phyloP scores from a whole-genome alignment of 805 yeast genomes.

The Candida arabinofermentans region DNA sequence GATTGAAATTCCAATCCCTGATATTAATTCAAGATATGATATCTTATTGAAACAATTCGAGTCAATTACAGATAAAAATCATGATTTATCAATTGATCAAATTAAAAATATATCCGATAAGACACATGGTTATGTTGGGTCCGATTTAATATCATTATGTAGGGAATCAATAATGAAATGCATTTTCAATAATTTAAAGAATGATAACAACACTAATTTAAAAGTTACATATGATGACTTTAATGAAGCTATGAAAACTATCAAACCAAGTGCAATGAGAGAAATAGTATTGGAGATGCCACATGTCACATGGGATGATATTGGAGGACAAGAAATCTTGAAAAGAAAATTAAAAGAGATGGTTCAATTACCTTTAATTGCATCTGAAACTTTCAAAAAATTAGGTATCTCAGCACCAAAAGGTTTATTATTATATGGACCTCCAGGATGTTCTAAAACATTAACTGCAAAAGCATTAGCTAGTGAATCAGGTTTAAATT shows the following conservation, averaged over 20 bases:
- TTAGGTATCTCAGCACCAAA: slow-evolving; percentile 89
- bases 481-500: slow-evolving; percentile 90
- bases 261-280: slow-evolving; percentile 95
- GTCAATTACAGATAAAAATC: slow-evolving; percentile 46
- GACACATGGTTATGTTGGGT: slow-evolving; percentile 98
- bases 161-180: slow-evolving; percentile 87
- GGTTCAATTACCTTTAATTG: slow-evolving; percentile 86
- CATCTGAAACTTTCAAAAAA: slow-evolving; percentile 67
- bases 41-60: slow-evolving; percentile 62
- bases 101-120: slow-evolving; percentile 62
- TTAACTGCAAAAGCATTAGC: slow-evolving; percentile 93
- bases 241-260: slow-evolving; percentile 68
- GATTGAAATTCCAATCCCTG: slow-evolving; percentile 92
- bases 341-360: slow-evolving; percentile 83
- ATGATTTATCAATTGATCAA: slow-evolving; percentile 48
- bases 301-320: slow-evolving; percentile 87
- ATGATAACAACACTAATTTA: slow-evolving; percentile 28
- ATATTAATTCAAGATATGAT: slow-evolving; percentile 69
- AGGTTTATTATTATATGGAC: slow-evolving; percentile 92
- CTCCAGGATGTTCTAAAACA: slow-evolving; percentile 97
- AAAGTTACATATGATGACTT: slow-evolving; percentile 55
- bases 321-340: slow-evolving; percentile 88
- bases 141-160: slow-evolving; percentile 83
- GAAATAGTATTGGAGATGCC: slow-evolving; percentile 95
- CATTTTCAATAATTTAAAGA: slow-evolving; percentile 55